phyloP scores from a whole-genome alignment of 2,329 filamentous ascomycete species.

The Magnaporthiopsis poae region DNA sequence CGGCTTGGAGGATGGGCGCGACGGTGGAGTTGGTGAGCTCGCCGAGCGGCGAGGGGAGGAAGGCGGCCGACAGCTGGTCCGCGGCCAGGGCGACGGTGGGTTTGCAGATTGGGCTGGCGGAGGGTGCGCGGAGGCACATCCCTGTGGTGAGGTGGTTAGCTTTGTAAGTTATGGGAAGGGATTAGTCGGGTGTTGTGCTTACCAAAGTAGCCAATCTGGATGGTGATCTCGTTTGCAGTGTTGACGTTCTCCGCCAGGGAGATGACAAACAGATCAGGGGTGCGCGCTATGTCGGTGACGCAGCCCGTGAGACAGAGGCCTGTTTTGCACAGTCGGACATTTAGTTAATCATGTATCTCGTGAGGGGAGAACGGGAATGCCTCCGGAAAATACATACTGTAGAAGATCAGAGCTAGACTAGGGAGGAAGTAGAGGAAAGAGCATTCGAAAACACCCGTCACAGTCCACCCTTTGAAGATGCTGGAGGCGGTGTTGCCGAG shows the following conservation, averaged over 20 bases:
- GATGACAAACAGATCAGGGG: constrained; percentile 3
- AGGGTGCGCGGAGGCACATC: constrained; percentile 5
- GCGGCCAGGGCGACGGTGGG: background rate
- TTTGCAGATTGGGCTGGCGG: background rate
- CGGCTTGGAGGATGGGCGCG: background rate
- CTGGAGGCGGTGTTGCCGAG: no score
- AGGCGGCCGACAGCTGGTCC: background rate
- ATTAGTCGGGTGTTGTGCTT: background rate
- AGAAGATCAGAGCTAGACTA: background rate
- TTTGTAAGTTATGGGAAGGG: no score
- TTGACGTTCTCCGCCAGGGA: constrained; percentile 1
- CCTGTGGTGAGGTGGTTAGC: no score
- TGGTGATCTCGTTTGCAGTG: background rate
- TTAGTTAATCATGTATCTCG: background rate
- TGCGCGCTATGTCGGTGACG: background rate
- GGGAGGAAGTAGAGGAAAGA: background rate
- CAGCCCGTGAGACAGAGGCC: background rate
- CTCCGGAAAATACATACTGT: background rate
- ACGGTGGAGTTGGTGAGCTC: background rate
- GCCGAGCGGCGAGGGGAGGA: background rate
- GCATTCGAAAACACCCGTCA: no score
- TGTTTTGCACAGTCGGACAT: background rate
- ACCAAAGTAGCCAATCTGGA: constrained; percentile 6
- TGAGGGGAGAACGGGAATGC: background rate
- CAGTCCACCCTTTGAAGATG: no score